Evolutionary conservation across 495 filamentous ascomycete genomes (phyloP).

Genomic region (Podospora appendiculata): DNA sequence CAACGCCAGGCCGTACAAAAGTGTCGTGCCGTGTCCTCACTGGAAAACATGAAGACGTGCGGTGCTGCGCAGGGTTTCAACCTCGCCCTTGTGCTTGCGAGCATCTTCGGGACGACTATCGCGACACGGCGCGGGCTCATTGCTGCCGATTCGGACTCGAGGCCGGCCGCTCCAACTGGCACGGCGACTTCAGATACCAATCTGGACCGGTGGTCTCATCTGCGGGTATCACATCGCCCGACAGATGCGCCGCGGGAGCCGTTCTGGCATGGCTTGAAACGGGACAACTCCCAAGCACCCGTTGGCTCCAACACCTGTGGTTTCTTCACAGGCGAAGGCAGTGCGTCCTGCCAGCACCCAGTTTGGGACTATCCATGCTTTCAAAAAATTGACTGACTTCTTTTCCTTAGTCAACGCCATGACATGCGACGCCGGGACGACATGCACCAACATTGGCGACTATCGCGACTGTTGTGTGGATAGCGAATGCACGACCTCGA

Average conservation of each 20-base stretch:
- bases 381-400: not conserved
- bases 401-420: not conserved
- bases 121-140: no score
- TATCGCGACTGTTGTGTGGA: constrained; percentile 3
- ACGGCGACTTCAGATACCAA: not conserved
- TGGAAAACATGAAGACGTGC: no score
- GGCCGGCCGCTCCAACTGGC: not conserved
- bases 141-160: not conserved
- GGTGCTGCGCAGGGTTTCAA: no score
- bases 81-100: no score
- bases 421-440: not conserved
- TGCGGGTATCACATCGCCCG: not conserved
- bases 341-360: not conserved
- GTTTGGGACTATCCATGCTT: not conserved
- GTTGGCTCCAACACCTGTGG: constrained; percentile 3
- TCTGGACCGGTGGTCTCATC: not conserved
- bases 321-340: constrained; percentile 4
- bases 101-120: no score
- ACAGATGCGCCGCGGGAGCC: not conserved
- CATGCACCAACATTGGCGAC: constrained; percentile 4
- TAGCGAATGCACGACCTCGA: not conserved
- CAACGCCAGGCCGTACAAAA: no score
- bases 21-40: no score
- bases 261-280: no score
- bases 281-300: not conserved